Evolutionary conservation across 2,329 filamentous ascomycete species (phyloP).

Genomic region (Cytospora mali): DNA sequence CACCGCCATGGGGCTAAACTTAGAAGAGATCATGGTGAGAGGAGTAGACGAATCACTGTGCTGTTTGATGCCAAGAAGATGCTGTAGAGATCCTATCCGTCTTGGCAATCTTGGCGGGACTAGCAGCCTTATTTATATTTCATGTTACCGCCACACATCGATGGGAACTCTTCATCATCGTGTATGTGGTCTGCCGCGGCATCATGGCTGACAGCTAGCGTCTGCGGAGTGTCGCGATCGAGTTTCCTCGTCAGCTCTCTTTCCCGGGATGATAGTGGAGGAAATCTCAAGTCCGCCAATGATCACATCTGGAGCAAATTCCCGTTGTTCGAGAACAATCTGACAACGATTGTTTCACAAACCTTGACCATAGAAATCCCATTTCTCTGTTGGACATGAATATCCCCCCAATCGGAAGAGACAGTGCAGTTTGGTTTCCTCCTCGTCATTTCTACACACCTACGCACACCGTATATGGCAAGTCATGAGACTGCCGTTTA

Average conservation of each 20-base stretch:
- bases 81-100: not conserved
- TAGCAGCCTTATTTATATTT: constrained; percentile 14
- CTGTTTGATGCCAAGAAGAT: constrained; percentile 14
- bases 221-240: not conserved
- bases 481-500: not conserved
- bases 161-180: not conserved
- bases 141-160: not conserved
- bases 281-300: constrained; percentile 18
- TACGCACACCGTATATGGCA: not conserved
- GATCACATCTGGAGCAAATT: not conserved
- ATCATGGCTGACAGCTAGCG: not conserved
- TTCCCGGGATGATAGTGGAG: not conserved
- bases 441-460: too few species aligned
- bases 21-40: constrained; percentile 5
- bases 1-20: not conserved
- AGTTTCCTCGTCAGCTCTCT: not conserved
- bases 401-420: not conserved
- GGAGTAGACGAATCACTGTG: constrained; percentile 2
- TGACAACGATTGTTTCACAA: too few species aligned
- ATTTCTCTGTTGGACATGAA: not conserved
- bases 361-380: too few species aligned
- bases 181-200: not conserved
- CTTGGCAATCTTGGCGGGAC: constrained; percentile 11
- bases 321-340: not conserved
- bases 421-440: not conserved